phyloP scores from a whole-genome alignment of 805 yeast genomes.

The Metschnikowia shivogae region DNA sequence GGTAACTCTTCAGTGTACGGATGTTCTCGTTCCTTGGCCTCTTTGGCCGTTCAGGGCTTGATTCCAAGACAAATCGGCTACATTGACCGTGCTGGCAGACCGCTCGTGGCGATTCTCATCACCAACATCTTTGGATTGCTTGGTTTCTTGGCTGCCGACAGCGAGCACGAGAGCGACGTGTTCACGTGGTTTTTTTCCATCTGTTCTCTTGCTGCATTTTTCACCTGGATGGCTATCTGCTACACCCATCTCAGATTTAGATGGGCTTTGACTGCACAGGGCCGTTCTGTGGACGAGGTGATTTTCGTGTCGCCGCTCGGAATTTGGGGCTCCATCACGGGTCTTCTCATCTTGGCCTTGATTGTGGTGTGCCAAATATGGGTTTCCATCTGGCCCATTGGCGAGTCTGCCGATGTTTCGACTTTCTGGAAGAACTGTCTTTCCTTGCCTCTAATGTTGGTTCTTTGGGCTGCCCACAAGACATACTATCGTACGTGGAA shows the following conservation, averaged over 20 bases:
- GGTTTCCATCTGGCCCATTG: slow-evolving; percentile 38
- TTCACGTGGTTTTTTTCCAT: slow-evolving; percentile 42
- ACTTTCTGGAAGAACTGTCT: slow-evolving; percentile 51
- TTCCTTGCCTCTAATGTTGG: slow-evolving; percentile 36
- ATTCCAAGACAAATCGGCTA: slow-evolving; percentile 57
- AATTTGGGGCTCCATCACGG: slow-evolving; percentile 33
- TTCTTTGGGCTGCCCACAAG: slow-evolving; percentile 44
- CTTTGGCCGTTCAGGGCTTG: slow-evolving; percentile 60
- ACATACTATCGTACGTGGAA: slow-evolving; percentile 29
- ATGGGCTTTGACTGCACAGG: slow-evolving; percentile 33
- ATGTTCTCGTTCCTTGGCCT: slow-evolving; percentile 54
- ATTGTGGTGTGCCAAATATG: slow-evolving; percentile 37
- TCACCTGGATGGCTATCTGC: slow-evolving; percentile 40
- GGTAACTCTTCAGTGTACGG: slow-evolving; percentile 30
- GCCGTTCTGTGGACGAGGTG: slow-evolving; percentile 32
- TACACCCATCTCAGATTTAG: slow-evolving; percentile 40
- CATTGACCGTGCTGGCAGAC: slow-evolving; percentile 66
- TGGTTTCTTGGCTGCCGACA: slow-evolving; percentile 34
- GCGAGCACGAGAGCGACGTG: slow-evolving; percentile 25
- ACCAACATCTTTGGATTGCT: slow-evolving; percentile 42
- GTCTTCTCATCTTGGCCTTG: slow-evolving; percentile 28
- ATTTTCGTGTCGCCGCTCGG: slow-evolving; percentile 34
- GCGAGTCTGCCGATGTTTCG: slow-evolving; percentile 15
- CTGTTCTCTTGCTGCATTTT: slow-evolving; percentile 38
- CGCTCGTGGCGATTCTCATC: slow-evolving; percentile 51